Percentiles rank a stretch among this genome's conserved stretches.
Conservation (phyloP, 345 rosid species). For the Moringa oleifera region DNA sequence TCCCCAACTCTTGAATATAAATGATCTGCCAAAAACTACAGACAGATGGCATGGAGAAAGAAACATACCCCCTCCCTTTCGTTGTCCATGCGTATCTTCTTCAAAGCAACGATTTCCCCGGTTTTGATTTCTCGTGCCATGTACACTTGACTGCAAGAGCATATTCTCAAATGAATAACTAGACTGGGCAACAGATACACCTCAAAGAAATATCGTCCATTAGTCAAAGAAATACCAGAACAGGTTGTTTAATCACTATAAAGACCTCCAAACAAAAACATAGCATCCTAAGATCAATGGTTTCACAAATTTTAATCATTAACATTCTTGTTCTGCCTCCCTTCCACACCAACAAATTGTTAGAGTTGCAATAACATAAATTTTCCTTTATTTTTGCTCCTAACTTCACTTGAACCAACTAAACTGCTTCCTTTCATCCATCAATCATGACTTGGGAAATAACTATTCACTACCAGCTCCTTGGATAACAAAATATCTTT, state of each 20-base stretch:
- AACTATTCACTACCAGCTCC: too few species aligned
- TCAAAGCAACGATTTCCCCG: constrained; percentile 89
- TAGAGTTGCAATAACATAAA: too few species aligned
- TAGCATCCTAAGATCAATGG: neutral
- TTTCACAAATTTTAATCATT: too few species aligned
- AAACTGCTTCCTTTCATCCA: too few species aligned
- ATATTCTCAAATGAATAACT: neutral
- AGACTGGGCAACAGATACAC: neutral
- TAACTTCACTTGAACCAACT: too few species aligned
- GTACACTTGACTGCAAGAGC: constrained; percentile 76
- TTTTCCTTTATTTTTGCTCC: too few species aligned
- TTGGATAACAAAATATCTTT: too few species aligned
- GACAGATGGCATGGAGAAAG: neutral
- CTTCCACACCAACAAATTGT: too few species aligned
- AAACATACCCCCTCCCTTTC: constrained; percentile 90
- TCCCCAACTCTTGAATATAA: neutral
- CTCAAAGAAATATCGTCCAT: neutral
- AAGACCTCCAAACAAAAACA: neutral
- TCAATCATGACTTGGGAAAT: too few species aligned
- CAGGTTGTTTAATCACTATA: neutral
- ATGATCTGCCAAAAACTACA: neutral
- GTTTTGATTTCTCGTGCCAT: constrained; percentile 90
- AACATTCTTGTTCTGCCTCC: too few species aligned
- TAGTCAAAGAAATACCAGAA: neutral
- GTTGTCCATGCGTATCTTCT: constrained; percentile 95